These are phyloP conservation scores for Agaricus subrufescens DNA, from an alignment of 768 basidiomycete species.

Conservation along the genomic window DNA sequence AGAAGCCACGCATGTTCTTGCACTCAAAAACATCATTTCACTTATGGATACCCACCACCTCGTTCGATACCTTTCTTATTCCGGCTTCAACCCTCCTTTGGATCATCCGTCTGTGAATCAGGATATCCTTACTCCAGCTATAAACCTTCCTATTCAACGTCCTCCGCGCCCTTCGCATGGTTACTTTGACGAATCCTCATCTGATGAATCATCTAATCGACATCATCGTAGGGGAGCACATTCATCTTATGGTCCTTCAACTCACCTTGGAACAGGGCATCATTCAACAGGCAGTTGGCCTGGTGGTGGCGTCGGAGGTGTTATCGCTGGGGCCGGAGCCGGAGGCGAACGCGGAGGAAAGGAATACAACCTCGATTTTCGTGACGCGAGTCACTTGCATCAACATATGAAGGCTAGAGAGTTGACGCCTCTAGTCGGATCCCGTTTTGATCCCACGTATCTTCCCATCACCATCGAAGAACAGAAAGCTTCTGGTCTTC, in stretches of 20 bases:
- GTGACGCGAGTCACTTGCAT: background rate
- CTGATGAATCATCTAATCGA: background rate
- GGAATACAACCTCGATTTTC: slow-evolving; percentile 6
- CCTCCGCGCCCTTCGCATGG: background rate
- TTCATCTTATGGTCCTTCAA: background rate
- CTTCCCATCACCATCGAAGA: slow-evolving; percentile 7
- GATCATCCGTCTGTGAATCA: background rate
- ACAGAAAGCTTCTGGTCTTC: slow-evolving; percentile 6
- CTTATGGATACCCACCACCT: slow-evolving; percentile 12
- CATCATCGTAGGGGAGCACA: background rate
- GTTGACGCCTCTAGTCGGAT: slow-evolving; percentile 7
- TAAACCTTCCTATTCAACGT: slow-evolving; percentile 1
- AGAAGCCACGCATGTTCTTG: slow-evolving; percentile 10
- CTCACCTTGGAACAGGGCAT: background rate
- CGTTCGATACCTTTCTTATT: slow-evolving; percentile 8
- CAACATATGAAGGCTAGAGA: slow-evolving; percentile 6
- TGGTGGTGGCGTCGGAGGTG: background rate
- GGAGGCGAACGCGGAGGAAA: background rate
- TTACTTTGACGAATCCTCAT: background rate
- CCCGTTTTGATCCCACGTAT: slow-evolving; percentile 7
- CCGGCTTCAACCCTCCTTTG: slow-evolving; percentile 4
- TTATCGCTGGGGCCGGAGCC: background rate
- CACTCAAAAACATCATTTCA: slow-evolving; percentile 9
- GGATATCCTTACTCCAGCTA: background rate
- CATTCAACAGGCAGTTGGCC: background rate